Percentiles rank a stretch among this genome's conserved stretches.
Conservation (phyloP, 257 asterid species). For the Salvia rosmarinus region DNA sequence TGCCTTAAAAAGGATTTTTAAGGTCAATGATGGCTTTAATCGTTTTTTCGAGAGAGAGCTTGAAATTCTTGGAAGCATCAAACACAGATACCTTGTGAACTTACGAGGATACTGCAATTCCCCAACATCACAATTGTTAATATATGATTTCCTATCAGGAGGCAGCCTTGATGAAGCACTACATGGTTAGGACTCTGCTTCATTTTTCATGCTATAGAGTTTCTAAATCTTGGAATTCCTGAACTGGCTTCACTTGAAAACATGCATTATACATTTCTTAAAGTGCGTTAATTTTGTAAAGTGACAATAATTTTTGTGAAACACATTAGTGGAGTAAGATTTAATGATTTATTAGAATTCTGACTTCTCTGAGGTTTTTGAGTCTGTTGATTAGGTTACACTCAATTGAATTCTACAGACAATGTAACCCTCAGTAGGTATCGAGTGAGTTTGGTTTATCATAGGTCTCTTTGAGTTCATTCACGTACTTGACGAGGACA, state of each 20-base stretch:
- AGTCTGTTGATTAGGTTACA: not conserved
- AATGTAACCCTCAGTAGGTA: not conserved
- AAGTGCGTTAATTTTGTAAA: not conserved
- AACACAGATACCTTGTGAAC: slow-evolving; percentile 79
- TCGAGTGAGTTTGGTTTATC: not conserved
- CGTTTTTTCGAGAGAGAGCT: slow-evolving; percentile 92
- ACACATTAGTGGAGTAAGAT: not conserved
- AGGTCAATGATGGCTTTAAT: slow-evolving; percentile 81
- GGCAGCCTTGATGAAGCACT: slow-evolving; percentile 94
- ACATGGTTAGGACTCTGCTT: slow-evolving; percentile 56
- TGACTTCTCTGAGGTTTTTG: not conserved
- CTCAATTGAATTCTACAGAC: not conserved
- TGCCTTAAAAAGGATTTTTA: slow-evolving; percentile 83
- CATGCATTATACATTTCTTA: slow-evolving; percentile 5
- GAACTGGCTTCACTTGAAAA: slow-evolving; percentile 6
- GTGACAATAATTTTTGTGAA: not conserved
- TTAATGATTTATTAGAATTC: not conserved
- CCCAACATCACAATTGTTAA: slow-evolving; percentile 76
- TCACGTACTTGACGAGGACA: not conserved
- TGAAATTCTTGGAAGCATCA: slow-evolving; percentile 93
- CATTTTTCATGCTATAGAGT: slow-evolving; percentile 10
- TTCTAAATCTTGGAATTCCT: slow-evolving; percentile 2
- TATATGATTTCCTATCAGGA: slow-evolving; percentile 81
- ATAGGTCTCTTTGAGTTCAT: slow-evolving; percentile 6
- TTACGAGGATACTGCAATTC: slow-evolving; percentile 94